phyloP scores from a whole-genome alignment of 176 grass and related monocot genomes.

The Oryza coarctata region DNA sequence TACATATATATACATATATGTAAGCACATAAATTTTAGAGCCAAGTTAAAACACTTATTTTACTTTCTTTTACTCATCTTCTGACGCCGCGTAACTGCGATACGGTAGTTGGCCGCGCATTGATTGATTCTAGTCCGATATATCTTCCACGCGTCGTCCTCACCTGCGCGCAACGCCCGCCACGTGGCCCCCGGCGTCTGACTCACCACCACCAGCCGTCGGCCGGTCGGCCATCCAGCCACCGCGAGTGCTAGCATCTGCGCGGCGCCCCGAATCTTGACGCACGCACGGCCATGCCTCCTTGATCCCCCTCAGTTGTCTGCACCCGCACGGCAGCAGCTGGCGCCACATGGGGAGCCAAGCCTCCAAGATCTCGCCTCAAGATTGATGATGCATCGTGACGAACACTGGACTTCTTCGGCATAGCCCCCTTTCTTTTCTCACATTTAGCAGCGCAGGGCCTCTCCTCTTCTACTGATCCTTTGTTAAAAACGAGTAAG shows the following conservation, averaged over 20 bases:
- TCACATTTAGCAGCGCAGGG: neutral
- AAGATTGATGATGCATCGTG: slow-evolving; percentile 5
- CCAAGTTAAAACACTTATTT: no score
- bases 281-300: neutral
- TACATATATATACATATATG: no score
- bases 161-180: neutral
- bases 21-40: no score
- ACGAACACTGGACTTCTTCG: neutral
- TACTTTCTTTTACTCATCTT: no score
- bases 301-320: neutral
- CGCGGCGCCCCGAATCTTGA: neutral
- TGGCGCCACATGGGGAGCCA: neutral
- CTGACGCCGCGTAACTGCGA: no score
- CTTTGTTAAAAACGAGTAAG: no score
- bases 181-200: neutral
- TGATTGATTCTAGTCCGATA: no score
- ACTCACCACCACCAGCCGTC: neutral
- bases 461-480: no score
- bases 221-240: no score
- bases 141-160: neutral
- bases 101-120: no score
- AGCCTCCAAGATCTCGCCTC: slow-evolving; percentile 15
- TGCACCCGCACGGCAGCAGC: neutral
- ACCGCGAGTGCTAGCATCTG: no score
- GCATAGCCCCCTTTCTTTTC: neutral